Base-by-base conservation (phyloP, 257 asterid genomes). In the Fraxinus anomala region DNA sequence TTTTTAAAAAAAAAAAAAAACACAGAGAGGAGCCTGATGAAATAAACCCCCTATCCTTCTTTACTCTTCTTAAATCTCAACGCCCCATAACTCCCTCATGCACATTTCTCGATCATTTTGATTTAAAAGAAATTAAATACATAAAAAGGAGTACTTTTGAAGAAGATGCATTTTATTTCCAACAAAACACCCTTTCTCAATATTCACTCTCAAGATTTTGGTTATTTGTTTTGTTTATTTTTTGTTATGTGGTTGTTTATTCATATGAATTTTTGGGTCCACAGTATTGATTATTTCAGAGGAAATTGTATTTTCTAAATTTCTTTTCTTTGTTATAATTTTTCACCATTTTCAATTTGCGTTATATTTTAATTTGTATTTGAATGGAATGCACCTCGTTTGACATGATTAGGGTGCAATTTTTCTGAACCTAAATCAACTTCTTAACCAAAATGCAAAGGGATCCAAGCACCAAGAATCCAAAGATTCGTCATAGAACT, bases 381-480 rank as follows among this genome's bases (percentile, higher is more conserved):
- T 26, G n/a, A 39, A 10, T 44, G 49, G 42, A 69, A 28, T 70
- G 72, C 47, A 65, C 40, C 66, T 21, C 47, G 59, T 47, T 47
- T 12, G 2, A 47, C 4, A 51, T 37, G 68, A 68, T 56, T 80
- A 37, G 74, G 76, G 31, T 84, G 44, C 75, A 82, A 79, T 82
- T 82, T 74, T 63, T 34, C 39, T 34, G 39, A 34, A 34, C 7
- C 37, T n/a, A 72, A 75, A 42, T 74, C 68, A 47, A 47, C 63
- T 11, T 19, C 31, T 28, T 28, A 28, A 9, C 54, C 31, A 21
- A 51, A 68, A 34, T 34, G 75, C 68, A 68, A 80, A 88, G 85
- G 90, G 84, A 82, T 77, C 79, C 82, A 16, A 68, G 73, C 72
- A 67, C 76, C 47, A 88, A 86, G 77, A 83, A 31, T 49, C 80